Conservation (phyloP, 768 basidiomycete species). For the Tricholoma furcatifolium region DNA sequence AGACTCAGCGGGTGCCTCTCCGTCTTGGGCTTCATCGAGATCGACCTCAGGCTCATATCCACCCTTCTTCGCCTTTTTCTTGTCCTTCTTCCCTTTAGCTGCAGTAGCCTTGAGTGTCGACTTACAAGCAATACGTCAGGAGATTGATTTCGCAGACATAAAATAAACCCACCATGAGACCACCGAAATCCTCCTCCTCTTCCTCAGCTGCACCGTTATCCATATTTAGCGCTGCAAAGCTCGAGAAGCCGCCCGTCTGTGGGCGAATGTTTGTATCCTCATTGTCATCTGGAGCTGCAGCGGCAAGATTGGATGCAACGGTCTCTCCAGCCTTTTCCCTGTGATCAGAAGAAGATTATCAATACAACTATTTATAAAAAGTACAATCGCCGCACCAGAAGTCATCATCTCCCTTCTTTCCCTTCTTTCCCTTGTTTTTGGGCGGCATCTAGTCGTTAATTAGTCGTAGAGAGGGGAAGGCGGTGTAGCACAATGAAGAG, state of each 20-base stretch:
- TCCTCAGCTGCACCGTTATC: conserved; percentile 45
- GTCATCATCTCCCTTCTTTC: conserved; percentile 56
- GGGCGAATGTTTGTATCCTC: conserved; percentile 13
- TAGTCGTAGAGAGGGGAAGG: conserved; percentile 1
- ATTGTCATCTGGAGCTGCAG: conserved; percentile 43
- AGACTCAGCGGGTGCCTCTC: conserved; percentile 25
- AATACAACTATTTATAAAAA: conserved; percentile 36
- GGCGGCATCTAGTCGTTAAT: conserved; percentile 18
- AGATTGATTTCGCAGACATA: background rate
- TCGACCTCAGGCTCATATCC: conserved; percentile 36
- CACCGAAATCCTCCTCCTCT: conserved; percentile 69
- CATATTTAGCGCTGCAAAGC: conserved; percentile 48
- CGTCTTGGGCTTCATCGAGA: conserved; percentile 27
- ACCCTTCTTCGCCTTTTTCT: conserved; percentile 55
- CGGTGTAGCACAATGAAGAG: background rate
- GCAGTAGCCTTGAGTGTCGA: conserved; percentile 61
- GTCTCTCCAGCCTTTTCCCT: conserved; percentile 70
- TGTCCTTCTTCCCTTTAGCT: conserved; percentile 49
- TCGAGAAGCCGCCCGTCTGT: conserved; percentile 43
- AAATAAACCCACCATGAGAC: conserved; percentile 62
- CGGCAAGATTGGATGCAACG: conserved; percentile 39
- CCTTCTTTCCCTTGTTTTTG: conserved; percentile 67
- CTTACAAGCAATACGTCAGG: conserved; percentile 30
- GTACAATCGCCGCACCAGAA: conserved; percentile 59
- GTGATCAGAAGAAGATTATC: conserved; percentile 18